Evolutionary conservation across 2,329 filamentous ascomycete genomes (phyloP).

Genomic region (Pezicula radicicola): DNA sequence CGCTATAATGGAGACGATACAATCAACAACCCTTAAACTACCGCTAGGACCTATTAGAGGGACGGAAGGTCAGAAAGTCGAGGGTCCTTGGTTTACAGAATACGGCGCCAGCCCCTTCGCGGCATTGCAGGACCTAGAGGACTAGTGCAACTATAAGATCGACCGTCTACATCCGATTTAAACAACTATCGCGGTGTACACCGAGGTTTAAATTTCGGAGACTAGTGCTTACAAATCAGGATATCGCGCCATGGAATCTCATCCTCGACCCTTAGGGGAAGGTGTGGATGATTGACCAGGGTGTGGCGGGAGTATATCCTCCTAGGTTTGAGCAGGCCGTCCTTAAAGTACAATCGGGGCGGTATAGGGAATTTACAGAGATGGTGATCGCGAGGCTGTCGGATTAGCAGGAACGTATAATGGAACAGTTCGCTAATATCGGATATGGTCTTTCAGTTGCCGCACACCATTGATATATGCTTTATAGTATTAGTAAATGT

Average conservation of each 20-base stretch:
- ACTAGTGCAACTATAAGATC: slow-evolving; percentile 9
- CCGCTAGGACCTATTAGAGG: slow-evolving; percentile 6
- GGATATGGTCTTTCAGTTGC: slow-evolving; percentile 6
- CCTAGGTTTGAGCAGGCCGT: background rate
- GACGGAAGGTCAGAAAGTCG: slow-evolving; percentile 3
- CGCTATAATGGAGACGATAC: slow-evolving; percentile 3
- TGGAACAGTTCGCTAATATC: slow-evolving; percentile 2
- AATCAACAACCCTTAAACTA: slow-evolving; percentile 2
- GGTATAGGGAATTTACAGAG: slow-evolving; percentile 4
- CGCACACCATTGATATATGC: background rate
- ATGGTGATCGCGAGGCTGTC: slow-evolving; percentile 4
- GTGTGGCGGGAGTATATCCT: background rate
- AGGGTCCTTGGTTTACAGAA: slow-evolving; percentile 7
- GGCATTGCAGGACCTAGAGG: slow-evolving; percentile 3
- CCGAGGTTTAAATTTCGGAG: slow-evolving; percentile 6
- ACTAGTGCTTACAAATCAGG: background rate
- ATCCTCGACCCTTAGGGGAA: background rate
- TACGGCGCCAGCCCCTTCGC: slow-evolving; percentile 5
- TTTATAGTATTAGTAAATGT: background rate
- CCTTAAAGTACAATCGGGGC: background rate
- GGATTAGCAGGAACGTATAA: slow-evolving; percentile 1
- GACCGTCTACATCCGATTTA: slow-evolving; percentile 4
- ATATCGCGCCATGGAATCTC: background rate
- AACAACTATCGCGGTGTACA: background rate
- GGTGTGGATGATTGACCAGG: slow-evolving; percentile 1